Percentiles rank a stretch among this genome's conserved stretches.
Evolutionary conservation across 2,329 filamentous ascomycete genomes (phyloP).

Genomic region (Arthrocladium fulminans): DNA sequence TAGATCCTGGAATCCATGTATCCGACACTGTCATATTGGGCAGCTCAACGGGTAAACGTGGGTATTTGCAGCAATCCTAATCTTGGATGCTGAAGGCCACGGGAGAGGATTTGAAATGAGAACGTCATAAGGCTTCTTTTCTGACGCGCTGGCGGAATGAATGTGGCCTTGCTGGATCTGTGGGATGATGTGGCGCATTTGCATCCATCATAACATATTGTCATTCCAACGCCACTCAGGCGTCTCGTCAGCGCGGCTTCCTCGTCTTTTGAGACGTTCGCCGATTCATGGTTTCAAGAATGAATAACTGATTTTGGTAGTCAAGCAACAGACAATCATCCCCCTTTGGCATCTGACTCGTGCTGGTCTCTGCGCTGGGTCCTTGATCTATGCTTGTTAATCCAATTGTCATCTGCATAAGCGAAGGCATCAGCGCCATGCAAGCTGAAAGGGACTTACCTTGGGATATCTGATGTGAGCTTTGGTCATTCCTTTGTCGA

Average conservation of each 20-base stretch:
- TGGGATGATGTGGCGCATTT: neutral
- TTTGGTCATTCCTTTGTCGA: neutral
- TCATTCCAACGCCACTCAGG: neutral
- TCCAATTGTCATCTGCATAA: neutral
- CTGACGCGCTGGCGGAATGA: too few relatives aligned
- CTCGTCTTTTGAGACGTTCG: slow-evolving; percentile 4
- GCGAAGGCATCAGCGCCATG: neutral
- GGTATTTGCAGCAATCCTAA: too few relatives aligned
- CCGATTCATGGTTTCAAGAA: slow-evolving; percentile 8
- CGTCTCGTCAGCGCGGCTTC: slow-evolving; percentile 1
- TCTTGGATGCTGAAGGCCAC: too few relatives aligned
- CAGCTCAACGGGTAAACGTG: neutral
- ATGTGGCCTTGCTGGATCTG: too few relatives aligned
- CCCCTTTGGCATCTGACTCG: neutral
- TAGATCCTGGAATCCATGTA: slow-evolving; percentile 1
- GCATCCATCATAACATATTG: neutral
- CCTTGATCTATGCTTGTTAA: neutral
- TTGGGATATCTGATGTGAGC: neutral
- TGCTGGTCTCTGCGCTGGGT: neutral
- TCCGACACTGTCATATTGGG: neutral
- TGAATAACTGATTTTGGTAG: slow-evolving; percentile 8
- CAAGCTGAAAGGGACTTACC: neutral
- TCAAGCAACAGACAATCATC: slow-evolving; percentile 5
- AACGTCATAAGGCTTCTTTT: too few relatives aligned
- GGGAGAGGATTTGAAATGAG: too few relatives aligned